These are phyloP conservation scores for Viridothelium virens DNA, from an alignment of 495 filamentous ascomycete species.

Conservation along the genomic window DNA sequence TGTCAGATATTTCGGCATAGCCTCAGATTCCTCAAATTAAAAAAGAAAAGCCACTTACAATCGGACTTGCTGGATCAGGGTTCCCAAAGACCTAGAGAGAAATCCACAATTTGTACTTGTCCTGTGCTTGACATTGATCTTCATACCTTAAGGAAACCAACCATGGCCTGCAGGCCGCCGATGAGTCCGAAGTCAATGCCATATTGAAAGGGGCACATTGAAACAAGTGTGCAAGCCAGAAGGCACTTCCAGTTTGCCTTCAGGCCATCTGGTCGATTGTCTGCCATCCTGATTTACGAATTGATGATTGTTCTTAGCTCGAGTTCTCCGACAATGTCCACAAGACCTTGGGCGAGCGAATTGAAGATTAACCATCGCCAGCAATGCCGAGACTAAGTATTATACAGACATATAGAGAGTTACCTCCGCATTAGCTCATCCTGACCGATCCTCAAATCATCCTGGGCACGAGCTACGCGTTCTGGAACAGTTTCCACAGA, in stretches of 20 bases:
- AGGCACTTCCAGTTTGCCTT: slow-evolving; percentile 36
- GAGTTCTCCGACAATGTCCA: not conserved
- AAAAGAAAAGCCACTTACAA: slow-evolving; percentile 26
- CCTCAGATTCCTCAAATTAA: not conserved
- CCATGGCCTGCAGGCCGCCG: slow-evolving; percentile 55
- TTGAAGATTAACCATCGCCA: not conserved
- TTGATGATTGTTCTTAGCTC: not conserved
- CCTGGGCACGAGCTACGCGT: not conserved
- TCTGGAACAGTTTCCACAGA: not conserved
- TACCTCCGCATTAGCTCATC: not conserved
- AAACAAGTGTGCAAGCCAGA: slow-evolving; percentile 40
- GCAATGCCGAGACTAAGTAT: not conserved
- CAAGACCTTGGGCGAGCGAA: not conserved
- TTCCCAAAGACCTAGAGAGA: slow-evolving; percentile 22
- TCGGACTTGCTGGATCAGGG: slow-evolving; percentile 34
- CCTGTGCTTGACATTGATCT: no score
- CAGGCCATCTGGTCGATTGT: not conserved
- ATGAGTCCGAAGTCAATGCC: slow-evolving; percentile 56
- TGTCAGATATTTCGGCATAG: not conserved
- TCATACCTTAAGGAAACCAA: slow-evolving; percentile 48
- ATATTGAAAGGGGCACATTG: slow-evolving; percentile 54
- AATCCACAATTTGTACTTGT: not conserved
- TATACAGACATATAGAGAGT: not conserved
- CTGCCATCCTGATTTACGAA: not conserved
- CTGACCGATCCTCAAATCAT: not conserved